Evolutionary conservation across 2,329 filamentous ascomycete species (phyloP).

Genomic region (Pestalotiopsis sp.): DNA sequence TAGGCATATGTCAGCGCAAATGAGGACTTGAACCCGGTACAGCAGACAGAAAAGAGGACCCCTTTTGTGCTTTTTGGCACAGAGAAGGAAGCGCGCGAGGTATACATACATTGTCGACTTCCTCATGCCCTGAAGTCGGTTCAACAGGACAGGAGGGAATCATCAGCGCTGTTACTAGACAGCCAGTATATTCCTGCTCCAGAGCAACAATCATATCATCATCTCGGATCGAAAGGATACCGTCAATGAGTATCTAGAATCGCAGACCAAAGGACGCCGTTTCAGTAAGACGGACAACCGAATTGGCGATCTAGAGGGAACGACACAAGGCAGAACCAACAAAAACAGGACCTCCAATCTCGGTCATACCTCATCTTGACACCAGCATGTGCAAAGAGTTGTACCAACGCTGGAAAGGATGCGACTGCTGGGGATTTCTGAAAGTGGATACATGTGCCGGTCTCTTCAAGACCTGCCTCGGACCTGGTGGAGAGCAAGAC

Average conservation of each 20-base stretch:
- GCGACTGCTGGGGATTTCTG: conserved; percentile 34
- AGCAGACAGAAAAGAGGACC: too few species aligned
- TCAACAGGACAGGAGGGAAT: not conserved
- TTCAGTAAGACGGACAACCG: not conserved
- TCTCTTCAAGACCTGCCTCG: conserved; percentile 33
- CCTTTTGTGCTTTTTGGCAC: not conserved
- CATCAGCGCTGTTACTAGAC: conserved; percentile 35
- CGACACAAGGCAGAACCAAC: not conserved
- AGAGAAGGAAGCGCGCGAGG: not conserved
- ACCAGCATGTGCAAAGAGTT: conserved; percentile 33
- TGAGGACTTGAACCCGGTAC: too few species aligned
- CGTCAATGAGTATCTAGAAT: not conserved
- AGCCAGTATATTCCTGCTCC: conserved; percentile 18
- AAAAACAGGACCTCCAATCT: not conserved
- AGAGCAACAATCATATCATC: not conserved
- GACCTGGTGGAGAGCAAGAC: conserved; percentile 33
- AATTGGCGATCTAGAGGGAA: too few species aligned
- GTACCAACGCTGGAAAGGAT: conserved; percentile 33
- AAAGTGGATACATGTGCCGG: conserved; percentile 29
- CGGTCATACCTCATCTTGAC: not conserved
- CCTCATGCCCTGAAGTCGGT: not conserved
- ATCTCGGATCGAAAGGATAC: not conserved
- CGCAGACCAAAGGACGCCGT: not conserved
- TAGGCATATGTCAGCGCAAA: too few species aligned
- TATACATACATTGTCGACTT: not conserved